These are phyloP conservation scores for Lasiodiplodia sp. DNA, from an alignment of 2,329 filamentous ascomycete species.

Conservation along the genomic window DNA sequence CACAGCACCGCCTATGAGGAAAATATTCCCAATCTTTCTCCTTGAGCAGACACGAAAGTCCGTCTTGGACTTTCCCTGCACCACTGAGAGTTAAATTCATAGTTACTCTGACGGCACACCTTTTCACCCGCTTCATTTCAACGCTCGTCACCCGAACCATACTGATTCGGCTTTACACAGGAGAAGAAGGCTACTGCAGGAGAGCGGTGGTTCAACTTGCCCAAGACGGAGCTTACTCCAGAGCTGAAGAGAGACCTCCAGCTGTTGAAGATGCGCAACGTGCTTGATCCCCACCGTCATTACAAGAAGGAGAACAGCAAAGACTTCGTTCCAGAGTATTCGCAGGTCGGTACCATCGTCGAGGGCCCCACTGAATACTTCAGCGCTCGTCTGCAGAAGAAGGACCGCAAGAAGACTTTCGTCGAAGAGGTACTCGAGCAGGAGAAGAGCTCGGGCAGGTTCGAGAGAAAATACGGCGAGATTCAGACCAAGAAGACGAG, in stretches of 20 bases:
- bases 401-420: constrained; percentile 85
- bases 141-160: constrained; percentile 12
- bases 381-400: constrained; percentile 80
- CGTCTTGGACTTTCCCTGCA: constrained; percentile 83
- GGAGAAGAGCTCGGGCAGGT: constrained; percentile 71
- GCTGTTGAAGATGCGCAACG: constrained; percentile 84
- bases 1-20: constrained; percentile 69
- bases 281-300: constrained; percentile 86
- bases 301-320: constrained; percentile 87
- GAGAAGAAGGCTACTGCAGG: constrained; percentile 74
- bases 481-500: constrained; percentile 84
- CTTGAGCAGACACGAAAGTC: constrained; percentile 78
- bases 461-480: constrained; percentile 86
- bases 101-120: constrained; percentile 73
- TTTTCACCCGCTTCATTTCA: neutral
- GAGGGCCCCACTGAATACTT: constrained; percentile 89
- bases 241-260: constrained; percentile 90
- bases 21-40: constrained; percentile 71
- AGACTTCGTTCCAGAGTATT: constrained; percentile 77
- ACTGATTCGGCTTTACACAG: constrained; percentile 41
- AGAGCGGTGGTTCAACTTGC: constrained; percentile 85
- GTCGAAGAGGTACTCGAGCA: constrained; percentile 81
- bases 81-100: constrained; percentile 73
- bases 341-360: constrained; percentile 86
- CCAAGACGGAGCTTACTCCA: constrained; percentile 81